phyloP scores from a whole-genome alignment of 495 filamentous ascomycete species.

The Zalerion maritima region DNA sequence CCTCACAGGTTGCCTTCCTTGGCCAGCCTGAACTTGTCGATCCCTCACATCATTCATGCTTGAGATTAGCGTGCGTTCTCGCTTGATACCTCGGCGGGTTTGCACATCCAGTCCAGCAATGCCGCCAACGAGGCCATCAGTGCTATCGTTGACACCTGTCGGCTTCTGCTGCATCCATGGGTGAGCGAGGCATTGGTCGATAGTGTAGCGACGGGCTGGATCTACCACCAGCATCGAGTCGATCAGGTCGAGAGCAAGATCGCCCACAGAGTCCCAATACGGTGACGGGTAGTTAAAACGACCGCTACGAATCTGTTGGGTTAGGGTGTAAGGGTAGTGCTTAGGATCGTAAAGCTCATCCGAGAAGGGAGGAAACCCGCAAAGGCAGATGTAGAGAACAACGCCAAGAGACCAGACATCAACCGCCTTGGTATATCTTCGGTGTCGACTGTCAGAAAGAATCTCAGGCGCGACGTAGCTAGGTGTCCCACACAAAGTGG shows the following conservation, averaged over 20 bases:
- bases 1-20: slow-evolving; percentile 46
- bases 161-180: slow-evolving; percentile 60
- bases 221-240: slow-evolving; percentile 89
- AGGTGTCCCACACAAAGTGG: slow-evolving; percentile 90
- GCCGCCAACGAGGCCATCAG: slow-evolving; percentile 77
- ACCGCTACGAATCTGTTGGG: slow-evolving; percentile 79
- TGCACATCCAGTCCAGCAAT: slow-evolving; percentile 71
- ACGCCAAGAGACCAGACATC: slow-evolving; percentile 97
- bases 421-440: slow-evolving; percentile 87
- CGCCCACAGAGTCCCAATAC: slow-evolving; percentile 91
- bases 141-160: slow-evolving; percentile 60
- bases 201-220: slow-evolving; percentile 64
- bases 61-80: slow-evolving; percentile 76
- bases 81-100: slow-evolving; percentile 58
- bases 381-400: slow-evolving; percentile 97
- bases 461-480: slow-evolving; percentile 97
- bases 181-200: slow-evolving; percentile 83
- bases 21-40: slow-evolving; percentile 41
- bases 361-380: slow-evolving; percentile 93
- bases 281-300: slow-evolving; percentile 91
- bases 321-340: slow-evolving; percentile 67
- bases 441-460: slow-evolving; percentile 55
- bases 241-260: slow-evolving; percentile 83
- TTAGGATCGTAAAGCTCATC: slow-evolving; percentile 71
- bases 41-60: slow-evolving; percentile 64